Base-by-base conservation (phyloP, 2,329 filamentous ascomycete genomes). In the Nemania serpens region DNA sequence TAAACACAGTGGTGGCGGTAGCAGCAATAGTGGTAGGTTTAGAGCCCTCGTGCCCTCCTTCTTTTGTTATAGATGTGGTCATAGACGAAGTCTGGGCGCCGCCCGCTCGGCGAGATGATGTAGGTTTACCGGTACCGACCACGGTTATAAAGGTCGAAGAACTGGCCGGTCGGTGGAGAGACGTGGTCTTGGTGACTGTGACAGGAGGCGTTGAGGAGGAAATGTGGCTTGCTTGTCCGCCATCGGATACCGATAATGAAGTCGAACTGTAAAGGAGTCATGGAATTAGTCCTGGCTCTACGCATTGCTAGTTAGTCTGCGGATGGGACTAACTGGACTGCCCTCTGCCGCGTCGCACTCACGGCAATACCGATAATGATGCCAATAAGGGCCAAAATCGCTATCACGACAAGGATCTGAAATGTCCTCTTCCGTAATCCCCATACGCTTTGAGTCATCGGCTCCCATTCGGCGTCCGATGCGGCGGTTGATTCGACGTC, bases 281-380 rank as follows among this genome's bases (percentile, higher is more conserved):
- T 12, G 15, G 29, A 6, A 20, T 56, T 47, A 59, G 52, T 39
- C 3, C 22, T 22, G 17, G 7, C 11, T 37, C 15, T 9, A 20
- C 12, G 45, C 55, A 18, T 18, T 13, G 13, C 48, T 47, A n/a
- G n/a, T n/a, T 22, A 15, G n/a, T n/a, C 11, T n/a, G 9, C 29
- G 17, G 10, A 33, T 37, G 50, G 25, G 5, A n/a, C 69, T 69
- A 58, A 70, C 69, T 39, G 36, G 25, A 45, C 36, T 22, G 41
- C 36, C 29, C 65, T 65, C 2, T 57, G 66, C 25, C 58, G 59
- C 15, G 65, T 65, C 17, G 69, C 43, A 3, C 63, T 64, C n/a
- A 71, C 66, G 5, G 64, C 69, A 25, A 64, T 49, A 25, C 69
- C 69, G 10, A 68, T 52, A 20, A 64, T 61, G 43, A 65, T 43